phyloP scores from a whole-genome alignment of 345 rosid genomes.

The Limnanthes douglasii region DNA sequence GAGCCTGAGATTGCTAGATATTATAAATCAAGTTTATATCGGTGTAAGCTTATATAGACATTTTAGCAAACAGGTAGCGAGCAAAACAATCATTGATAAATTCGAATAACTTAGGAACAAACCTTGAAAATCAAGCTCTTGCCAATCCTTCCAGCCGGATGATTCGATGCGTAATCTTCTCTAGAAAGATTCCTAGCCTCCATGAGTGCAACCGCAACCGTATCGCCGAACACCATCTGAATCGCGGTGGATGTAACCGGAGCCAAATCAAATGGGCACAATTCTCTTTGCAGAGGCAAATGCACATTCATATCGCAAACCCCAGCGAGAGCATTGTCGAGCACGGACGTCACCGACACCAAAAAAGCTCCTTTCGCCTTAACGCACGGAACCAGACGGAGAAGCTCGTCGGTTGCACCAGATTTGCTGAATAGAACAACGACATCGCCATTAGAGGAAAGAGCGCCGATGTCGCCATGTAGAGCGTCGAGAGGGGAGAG shows the following conservation, averaged over 20 bases:
- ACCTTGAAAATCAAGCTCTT: conserved; percentile 93
- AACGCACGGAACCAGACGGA: conserved; percentile 86
- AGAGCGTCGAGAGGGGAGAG: conserved; percentile 88
- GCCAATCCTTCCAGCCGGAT: conserved; percentile 95
- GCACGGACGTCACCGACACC: conserved; percentile 73
- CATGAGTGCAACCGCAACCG: conserved; percentile 94
- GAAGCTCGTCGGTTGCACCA: conserved; percentile 81
- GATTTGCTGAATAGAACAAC: conserved; percentile 81
- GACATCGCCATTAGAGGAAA: conserved; percentile 34
- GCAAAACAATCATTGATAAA: background rate
- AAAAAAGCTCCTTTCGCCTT: conserved; percentile 53
- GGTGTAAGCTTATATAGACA: no score
- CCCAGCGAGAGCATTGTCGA: conserved; percentile 44
- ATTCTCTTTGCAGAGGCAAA: conserved; percentile 75
- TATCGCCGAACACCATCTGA: conserved; percentile 98
- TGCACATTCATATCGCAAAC: conserved; percentile 73
- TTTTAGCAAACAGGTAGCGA: background rate
- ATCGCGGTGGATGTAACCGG: conserved; percentile 97
- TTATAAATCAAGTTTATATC: no score
- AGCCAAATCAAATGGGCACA: conserved; percentile 89
- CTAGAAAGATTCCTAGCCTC: conserved; percentile 64
- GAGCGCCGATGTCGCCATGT: conserved; percentile 83
- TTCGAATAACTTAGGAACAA: background rate
- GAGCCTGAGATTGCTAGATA: no score
- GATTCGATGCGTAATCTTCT: conserved; percentile 86